Base-by-base conservation (phyloP, 441 rosid genomes). In the Gossypium gossypioides region DNA sequence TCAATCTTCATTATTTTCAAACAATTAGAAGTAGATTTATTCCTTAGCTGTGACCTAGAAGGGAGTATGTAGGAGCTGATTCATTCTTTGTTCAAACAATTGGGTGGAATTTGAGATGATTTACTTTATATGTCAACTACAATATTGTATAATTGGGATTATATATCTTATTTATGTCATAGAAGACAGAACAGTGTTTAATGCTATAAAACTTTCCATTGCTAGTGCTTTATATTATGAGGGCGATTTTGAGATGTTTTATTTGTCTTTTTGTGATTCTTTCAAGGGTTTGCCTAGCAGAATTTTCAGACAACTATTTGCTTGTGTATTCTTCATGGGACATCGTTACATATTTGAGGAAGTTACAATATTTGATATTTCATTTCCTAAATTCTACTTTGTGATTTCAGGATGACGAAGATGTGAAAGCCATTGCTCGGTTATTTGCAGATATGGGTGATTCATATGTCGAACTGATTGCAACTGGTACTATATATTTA, bases 371-470 rank as follows among this genome's bases (percentile, higher is more conserved):
- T 29, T 50, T 73, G 64, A 58, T 25, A 54, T 25, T 34, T 64
- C 69, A 79, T 15, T 46, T 55, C 46, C 72, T 81, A 79, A 52
- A 4, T 42, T 57, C 34, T 34, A 54, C 73, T 74, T 46, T 72
- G 76, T 68, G 50, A 78, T 81, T 69, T 76, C 88, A 95, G 98
- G 98, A 96, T 78, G 99, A 93, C 76, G 99, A 96, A 84, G 99
- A 93, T 84, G 89, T 93, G 81, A 96, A 93, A 83, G 98, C 99
- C 74, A 92, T 96, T 72, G 99, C 96, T 81, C 89, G 98, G 69
- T 86, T 96, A 80, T 91, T 96, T 72, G 96, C 99, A 70, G 99
- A 93, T 78, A 87, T 93, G 84, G 99, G 99, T 37, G 99, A 96
- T 89, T 90, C 97, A 60, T 96, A 96, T 77, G 96, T 93, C 46